Evolutionary conservation across 495 filamentous ascomycete genomes (phyloP).

Genomic region (Bathelium albidoporum): DNA sequence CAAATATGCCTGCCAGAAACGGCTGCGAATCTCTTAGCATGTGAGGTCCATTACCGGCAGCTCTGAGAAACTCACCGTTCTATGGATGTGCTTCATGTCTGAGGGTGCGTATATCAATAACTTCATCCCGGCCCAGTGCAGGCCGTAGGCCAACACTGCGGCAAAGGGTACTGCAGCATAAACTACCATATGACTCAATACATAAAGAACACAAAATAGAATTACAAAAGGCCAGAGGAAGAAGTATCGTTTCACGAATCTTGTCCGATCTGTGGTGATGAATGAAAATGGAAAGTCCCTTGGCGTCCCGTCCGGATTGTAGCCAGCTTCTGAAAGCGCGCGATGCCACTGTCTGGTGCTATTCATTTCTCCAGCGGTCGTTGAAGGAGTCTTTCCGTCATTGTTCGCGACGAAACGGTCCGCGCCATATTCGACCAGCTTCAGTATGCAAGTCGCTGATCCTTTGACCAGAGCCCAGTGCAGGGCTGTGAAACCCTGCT

Average conservation of each 20-base stretch:
- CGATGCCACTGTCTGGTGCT: constrained; percentile 69
- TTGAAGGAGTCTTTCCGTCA: constrained; percentile 77
- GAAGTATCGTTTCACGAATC: constrained; percentile 73
- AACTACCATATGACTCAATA: constrained; percentile 63
- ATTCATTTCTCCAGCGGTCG: constrained; percentile 82
- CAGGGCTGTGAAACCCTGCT: constrained; percentile 82
- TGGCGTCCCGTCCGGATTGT: constrained; percentile 63
- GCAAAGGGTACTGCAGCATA: constrained; percentile 65
- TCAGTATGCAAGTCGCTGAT: constrained; percentile 72
- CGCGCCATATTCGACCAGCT: constrained; percentile 85
- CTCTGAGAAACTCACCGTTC: constrained; percentile 51
- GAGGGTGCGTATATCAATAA: constrained; percentile 67
- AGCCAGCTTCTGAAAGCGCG: constrained; percentile 77
- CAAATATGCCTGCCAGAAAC: constrained; percentile 88
- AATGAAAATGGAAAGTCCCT: constrained; percentile 46
- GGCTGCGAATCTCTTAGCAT: constrained; percentile 44
- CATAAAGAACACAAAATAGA: constrained; percentile 55
- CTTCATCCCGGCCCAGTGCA: constrained; percentile 73
- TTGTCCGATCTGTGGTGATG: constrained; percentile 58
- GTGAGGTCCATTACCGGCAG: constrained; percentile 12
- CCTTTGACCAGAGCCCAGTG: constrained; percentile 97
- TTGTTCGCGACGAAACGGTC: constrained; percentile 80
- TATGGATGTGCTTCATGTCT: constrained; percentile 78
- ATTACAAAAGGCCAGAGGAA: constrained; percentile 81
- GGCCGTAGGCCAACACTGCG: constrained; percentile 49